phyloP scores from a whole-genome alignment of 1,284 basidiomycete species.

The Cutaneotrichosporon sp. region DNA sequence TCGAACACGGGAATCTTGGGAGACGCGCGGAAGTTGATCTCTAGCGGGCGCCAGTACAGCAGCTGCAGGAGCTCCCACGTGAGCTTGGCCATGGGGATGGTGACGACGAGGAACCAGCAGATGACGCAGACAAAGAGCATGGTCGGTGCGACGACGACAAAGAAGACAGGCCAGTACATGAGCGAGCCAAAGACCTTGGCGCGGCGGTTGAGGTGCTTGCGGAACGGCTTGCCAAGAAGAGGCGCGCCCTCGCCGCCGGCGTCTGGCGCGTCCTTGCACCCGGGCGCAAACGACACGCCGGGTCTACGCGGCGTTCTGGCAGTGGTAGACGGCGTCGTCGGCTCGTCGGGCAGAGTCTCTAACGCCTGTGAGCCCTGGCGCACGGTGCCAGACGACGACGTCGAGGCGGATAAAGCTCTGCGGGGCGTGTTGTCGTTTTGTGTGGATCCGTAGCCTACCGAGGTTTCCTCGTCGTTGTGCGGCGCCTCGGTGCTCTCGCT shows the following conservation, averaged over 20 bases:
- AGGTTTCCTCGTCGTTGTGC: conserved; percentile 11
- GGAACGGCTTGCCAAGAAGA: conserved; percentile 29
- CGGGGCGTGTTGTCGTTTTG: not conserved
- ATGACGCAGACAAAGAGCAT: conserved; percentile 79
- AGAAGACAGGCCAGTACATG: conserved; percentile 72
- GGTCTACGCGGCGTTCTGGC: conserved; percentile 11
- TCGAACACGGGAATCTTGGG: conserved; percentile 40
- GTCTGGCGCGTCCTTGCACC: conserved; percentile 13
- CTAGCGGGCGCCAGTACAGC: conserved; percentile 72
- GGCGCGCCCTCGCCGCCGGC: conserved; percentile 28
- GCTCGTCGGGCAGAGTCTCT: conserved; percentile 6
- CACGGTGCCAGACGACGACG: conserved; percentile 22
- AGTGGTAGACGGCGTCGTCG: conserved; percentile 2
- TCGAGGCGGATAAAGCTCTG: conserved; percentile 6
- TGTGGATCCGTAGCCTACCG: not conserved
- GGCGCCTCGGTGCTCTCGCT: conserved; percentile 8
- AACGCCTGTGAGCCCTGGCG: conserved; percentile 6
- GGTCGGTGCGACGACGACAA: conserved; percentile 75
- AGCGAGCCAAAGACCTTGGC: conserved; percentile 52
- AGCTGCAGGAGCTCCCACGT: conserved; percentile 88
- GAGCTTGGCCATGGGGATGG: conserved; percentile 96
- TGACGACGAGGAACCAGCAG: conserved; percentile 89
- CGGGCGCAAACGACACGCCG: conserved; percentile 36
- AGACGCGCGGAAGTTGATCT: conserved; percentile 75
- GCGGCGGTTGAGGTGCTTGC: conserved; percentile 34